These are phyloP conservation scores for Neurospora sp. DNA, from an alignment of 495 filamentous ascomycete genomes.

Conservation along the genomic window DNA sequence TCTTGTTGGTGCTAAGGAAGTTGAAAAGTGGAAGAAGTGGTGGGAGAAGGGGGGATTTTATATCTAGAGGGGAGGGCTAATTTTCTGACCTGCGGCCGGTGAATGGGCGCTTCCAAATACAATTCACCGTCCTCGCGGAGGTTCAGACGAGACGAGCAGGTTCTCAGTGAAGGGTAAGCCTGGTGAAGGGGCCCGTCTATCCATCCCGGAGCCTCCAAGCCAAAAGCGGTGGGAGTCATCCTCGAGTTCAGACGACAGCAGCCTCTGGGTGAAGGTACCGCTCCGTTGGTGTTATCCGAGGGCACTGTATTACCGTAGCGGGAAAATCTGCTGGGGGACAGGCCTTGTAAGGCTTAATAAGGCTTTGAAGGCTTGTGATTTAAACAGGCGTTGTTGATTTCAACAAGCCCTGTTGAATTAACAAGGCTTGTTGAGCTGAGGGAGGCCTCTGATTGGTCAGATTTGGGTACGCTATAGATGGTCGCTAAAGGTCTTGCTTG, in stretches of 20 bases:
- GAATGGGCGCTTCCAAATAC: not conserved
- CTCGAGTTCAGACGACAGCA: not conserved
- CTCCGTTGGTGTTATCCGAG: not conserved
- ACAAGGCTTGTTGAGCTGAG: too few relatives aligned
- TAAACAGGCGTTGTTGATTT: too few relatives aligned
- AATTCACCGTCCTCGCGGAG: not conserved
- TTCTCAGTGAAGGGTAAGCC: not conserved
- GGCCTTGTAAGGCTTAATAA: too few relatives aligned
- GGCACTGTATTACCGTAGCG: not conserved
- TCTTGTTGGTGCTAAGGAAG: not conserved
- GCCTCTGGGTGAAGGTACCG: not conserved
- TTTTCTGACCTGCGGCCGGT: not conserved
- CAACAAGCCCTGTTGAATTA: too few relatives aligned
- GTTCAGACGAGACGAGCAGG: not conserved
- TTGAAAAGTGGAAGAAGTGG: not conserved
- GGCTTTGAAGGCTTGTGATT: too few relatives aligned
- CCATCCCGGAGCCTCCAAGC: not conserved
- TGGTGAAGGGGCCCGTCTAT: not conserved
- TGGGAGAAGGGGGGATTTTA: not conserved
- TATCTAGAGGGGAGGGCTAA: not conserved
- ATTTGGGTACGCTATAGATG: too few relatives aligned
- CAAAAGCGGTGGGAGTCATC: not conserved
- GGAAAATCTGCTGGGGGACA: too few relatives aligned
- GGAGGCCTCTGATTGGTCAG: too few relatives aligned
- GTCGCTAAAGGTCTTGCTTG: too few relatives aligned